Evolutionary conservation across 805 yeast species (phyloP), one percentile per base, ranked within the genome.

Genomic region (Yamadazyma scolyti): DNA sequence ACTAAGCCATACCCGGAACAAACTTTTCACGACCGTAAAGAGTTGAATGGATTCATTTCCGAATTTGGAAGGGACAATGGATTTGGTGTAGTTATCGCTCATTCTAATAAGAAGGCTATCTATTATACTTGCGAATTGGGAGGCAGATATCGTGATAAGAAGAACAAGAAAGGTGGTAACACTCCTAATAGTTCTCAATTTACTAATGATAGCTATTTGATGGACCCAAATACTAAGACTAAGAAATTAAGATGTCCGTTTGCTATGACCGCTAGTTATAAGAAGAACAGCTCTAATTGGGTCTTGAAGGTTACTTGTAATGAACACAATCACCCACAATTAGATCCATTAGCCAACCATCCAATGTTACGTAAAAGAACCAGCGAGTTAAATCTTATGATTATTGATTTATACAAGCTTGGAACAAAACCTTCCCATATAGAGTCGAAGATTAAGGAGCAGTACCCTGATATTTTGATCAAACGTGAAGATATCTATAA

Each of bases 121-220:
- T 74, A 74, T 50, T 74, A 71, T 49, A 74, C 78, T 7, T 74
- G 79, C 48, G 78, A 73, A 48, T 54, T 73, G 26, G 79, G 79
- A 26, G 79, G 79, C 15, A 57, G 70, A 16, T 73, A 73, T 46
- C 57, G 79, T 35, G 75, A 71, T 43, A 73, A 73, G 47, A 67
- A 70, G 36, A 50, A 54, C 11, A 52, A 54, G 25, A 51, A 39
- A 36, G 52, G 47, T 16, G 45, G 33, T 22, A 41, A n/a, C 37
- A 27, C 26, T 19, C 24, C 44, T 16, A 50, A 32, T 19, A 42
- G 33, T 19, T 25, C 44, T 3, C 38, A 40, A 11, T 60, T 50
- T 19, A 44, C 48, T 11, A 62, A 57, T 13, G 54, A 54, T 30
- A 61, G 55, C 3, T 65, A 59, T 38, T 47, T 60, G 27, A 38